Conservation (phyloP, 2,329 filamentous ascomycete genomes). For the Penicillium capsulatum region DNA sequence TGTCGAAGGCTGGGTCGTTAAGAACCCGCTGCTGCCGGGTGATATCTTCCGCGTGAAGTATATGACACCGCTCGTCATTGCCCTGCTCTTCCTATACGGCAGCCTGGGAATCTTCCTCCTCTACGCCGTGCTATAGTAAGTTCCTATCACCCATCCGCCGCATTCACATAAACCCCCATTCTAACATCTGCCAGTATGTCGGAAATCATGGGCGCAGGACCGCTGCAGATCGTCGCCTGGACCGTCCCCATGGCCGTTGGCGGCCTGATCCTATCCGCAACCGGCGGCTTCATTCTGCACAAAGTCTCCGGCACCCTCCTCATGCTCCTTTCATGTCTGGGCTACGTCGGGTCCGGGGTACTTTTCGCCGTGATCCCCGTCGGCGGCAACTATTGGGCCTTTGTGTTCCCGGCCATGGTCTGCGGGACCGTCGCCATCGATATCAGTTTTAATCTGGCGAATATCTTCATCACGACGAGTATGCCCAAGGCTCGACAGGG, state of each 20-base stretch:
- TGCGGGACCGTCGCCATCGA: constrained; percentile 69
- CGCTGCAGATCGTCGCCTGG: constrained; percentile 64
- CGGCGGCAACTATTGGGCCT: constrained; percentile 64
- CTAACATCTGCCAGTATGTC: constrained; percentile 50
- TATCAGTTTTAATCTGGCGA: constrained; percentile 69
- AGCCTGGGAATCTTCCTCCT: constrained; percentile 65
- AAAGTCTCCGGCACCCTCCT: constrained; percentile 60
- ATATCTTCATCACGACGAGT: constrained; percentile 71
- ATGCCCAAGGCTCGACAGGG: constrained; percentile 65
- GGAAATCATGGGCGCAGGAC: constrained; percentile 55
- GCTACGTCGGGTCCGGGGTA: constrained; percentile 55
- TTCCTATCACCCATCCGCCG: constrained; percentile 8
- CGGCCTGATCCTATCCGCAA: constrained; percentile 60
- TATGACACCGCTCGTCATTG: constrained; percentile 60
- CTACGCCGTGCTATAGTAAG: constrained; percentile 65
- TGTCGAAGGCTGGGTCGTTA: constrained; percentile 66
- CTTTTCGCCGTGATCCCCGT: constrained; percentile 62
- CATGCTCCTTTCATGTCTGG: constrained; percentile 58
- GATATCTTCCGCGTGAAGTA: constrained; percentile 66
- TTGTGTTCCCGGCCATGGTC: constrained; percentile 60
- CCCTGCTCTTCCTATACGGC: constrained; percentile 65
- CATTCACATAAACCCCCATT: too few relatives aligned
- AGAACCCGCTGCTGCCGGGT: constrained; percentile 63
- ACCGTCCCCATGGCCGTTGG: constrained; percentile 64
- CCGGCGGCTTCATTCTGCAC: constrained; percentile 65